phyloP scores from a whole-genome alignment of 192 early-diverging fungal species.

The Geranomyces variabilis region DNA sequence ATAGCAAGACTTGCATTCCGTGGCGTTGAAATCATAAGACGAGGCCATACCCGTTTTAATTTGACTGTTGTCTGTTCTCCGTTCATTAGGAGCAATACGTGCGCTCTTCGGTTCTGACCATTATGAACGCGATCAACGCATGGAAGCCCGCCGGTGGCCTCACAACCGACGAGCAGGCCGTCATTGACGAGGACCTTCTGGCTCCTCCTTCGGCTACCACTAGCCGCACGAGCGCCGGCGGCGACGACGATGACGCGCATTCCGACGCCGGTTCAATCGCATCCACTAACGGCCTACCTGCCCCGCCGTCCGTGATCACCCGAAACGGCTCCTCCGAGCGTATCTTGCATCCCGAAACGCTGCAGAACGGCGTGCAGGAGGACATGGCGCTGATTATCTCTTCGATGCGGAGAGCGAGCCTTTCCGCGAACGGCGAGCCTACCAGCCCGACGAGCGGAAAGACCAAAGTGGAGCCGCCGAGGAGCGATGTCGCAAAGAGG shows the following conservation, averaged over 20 bases:
- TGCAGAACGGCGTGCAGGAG: conserved; percentile 22
- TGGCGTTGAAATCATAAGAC: background rate
- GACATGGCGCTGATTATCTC: conserved; percentile 30
- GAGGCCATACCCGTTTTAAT: background rate
- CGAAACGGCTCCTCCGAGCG: conserved; percentile 28
- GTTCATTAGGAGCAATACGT: conserved; percentile 23
- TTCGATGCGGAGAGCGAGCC: conserved; percentile 13
- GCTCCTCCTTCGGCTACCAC: background rate
- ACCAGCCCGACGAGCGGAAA: background rate
- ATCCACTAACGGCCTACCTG: conserved; percentile 23
- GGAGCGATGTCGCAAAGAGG: conserved; percentile 23
- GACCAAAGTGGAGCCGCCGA: conserved; percentile 20
- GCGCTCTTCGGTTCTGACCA: conserved; percentile 27
- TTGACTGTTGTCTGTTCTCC: too few species aligned
- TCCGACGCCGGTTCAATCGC: conserved; percentile 19
- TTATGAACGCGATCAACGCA: conserved; percentile 26
- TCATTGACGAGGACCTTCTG: conserved; percentile 15
- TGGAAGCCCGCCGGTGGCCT: conserved; percentile 23
- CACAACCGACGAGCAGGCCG: conserved; percentile 12
- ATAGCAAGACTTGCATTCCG: background rate
- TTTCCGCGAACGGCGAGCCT: background rate
- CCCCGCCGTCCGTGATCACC: conserved; percentile 11
- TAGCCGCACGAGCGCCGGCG: background rate
- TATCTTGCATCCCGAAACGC: conserved; percentile 30
- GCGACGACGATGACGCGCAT: conserved; percentile 11